phyloP scores from a whole-genome alignment of 192 early-diverging fungal genomes.

The Backusella macrospora region DNA sequence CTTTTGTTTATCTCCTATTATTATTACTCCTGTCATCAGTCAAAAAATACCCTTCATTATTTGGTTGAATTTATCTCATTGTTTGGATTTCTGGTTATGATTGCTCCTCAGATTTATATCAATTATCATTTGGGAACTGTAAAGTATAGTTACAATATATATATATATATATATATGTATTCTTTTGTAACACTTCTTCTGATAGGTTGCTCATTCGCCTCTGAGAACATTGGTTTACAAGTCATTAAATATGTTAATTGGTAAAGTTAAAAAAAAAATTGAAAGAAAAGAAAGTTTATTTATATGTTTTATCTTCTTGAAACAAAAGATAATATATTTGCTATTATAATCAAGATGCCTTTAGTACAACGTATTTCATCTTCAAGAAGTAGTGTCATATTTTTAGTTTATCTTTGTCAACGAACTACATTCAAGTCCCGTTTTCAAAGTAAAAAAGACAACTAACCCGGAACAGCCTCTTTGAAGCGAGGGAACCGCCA shows the following conservation, averaged over 20 bases:
- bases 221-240: conserved; percentile 94
- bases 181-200: background rate
- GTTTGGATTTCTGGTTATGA: conserved; percentile 81
- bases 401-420: conserved; percentile 87
- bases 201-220: conserved; percentile 86
- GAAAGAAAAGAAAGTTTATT: too few species aligned
- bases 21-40: conserved; percentile 50
- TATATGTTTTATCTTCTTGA: too few species aligned
- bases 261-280: conserved; percentile 11
- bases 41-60: conserved; percentile 72
- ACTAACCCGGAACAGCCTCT: too few species aligned
- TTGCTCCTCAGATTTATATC: conserved; percentile 85
- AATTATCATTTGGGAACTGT: conserved; percentile 81
- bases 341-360: conserved; percentile 93
- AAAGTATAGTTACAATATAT: too few species aligned
- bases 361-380: conserved; percentile 80
- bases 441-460: background rate
- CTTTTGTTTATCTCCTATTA: conserved; percentile 73
- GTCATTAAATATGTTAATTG: conserved; percentile 61
- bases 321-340: conserved; percentile 79
- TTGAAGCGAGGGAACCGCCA: too few species aligned
- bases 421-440: conserved; percentile 66
- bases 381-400: conserved; percentile 82
- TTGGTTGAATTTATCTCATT: conserved; percentile 91
- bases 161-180: background rate